phyloP scores from a whole-genome alignment of 768 basidiomycete genomes.

The Suillus subaureus region DNA sequence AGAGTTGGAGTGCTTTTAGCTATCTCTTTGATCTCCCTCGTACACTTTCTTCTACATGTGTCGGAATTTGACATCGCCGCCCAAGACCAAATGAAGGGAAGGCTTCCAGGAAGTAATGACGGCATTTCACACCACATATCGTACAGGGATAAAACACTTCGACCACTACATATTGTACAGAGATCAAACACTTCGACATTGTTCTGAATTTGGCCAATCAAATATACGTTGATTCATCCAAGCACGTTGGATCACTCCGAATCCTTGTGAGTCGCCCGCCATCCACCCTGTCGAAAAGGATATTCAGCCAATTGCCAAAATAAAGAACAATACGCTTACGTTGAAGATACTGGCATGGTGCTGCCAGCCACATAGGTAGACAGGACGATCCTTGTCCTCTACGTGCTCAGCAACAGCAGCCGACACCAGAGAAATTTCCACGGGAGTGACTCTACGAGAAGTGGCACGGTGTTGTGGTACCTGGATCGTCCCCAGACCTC shows the following conservation, averaged over 20 bases:
- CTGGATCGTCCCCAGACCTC: slow-evolving; percentile 2
- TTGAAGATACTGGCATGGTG: slow-evolving; percentile 22
- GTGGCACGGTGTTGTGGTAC: slow-evolving; percentile 11
- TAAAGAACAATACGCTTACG: slow-evolving; percentile 14
- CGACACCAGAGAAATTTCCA: slow-evolving; percentile 24
- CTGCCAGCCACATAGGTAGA: slow-evolving; percentile 26
- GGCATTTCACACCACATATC: background rate
- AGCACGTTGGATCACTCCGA: background rate
- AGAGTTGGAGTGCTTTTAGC: background rate
- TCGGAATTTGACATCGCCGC: background rate
- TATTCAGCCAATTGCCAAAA: background rate
- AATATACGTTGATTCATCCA: background rate
- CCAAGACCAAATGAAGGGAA: background rate
- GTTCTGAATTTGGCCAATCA: background rate
- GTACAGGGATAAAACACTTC: background rate
- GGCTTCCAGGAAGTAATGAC: background rate
- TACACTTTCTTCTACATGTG: background rate
- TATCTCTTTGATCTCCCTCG: background rate
- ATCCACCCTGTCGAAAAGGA: slow-evolving; percentile 6
- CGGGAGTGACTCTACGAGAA: slow-evolving; percentile 19
- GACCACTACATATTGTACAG: background rate
- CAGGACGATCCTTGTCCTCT: slow-evolving; percentile 18
- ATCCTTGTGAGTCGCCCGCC: slow-evolving; percentile 9
- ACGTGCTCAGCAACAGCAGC: slow-evolving; percentile 23
- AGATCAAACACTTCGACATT: background rate